Evolutionary conservation across 768 basidiomycete species (phyloP), one percentile per base, ranked within the genome.

Genomic region (Leccinum barrowsii): DNA sequence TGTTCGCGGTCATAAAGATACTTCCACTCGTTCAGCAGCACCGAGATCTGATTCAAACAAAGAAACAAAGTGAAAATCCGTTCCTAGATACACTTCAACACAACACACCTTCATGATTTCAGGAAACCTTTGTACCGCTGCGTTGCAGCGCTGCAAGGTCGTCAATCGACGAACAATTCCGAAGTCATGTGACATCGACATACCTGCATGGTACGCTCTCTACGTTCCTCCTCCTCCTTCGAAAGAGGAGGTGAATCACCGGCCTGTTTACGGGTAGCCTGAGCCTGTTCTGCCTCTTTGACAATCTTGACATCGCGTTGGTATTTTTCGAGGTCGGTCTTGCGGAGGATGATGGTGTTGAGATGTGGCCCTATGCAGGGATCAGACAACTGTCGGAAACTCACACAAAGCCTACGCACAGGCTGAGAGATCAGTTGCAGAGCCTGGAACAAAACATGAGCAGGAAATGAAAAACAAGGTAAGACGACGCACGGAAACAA

Each of bases 1-100:
- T 51, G 48, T 24, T 52, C 47, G 5, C 2, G 17, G 11, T 62
- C 62, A 37, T 73, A 70, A 3, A 24, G 12, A 21, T 26, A 4
- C 60, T 61, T 75, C 76, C 75, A 77, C 11, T 13, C 7, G 13
- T 61, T 26, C 19, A 77, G 42, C 11, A 47, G 22, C 4, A 63
- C 63, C 7, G 68, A 72, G 15, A 74, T 52, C 69, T 65, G 50
- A n/a, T 26, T 46, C 44, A 13, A 21, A 17, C 19, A 30, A 30
- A n/a, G 44, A 6, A 44, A 44, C 8, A 46, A 46, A 12, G 11
- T 26, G 7, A 57, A 12, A 11, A 40, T 22, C n/a, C 19, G 32
- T 44, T 56, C 22, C 2, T 12, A 5, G 5, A 17, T 28, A 19
- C 24, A 47, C 13, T 2, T 5, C 2, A 28, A 26, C 21, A 34